These are phyloP conservation scores for Cryphonectria naterciae DNA, from an alignment of 2,329 filamentous ascomycete species.

Conservation along the genomic window DNA sequence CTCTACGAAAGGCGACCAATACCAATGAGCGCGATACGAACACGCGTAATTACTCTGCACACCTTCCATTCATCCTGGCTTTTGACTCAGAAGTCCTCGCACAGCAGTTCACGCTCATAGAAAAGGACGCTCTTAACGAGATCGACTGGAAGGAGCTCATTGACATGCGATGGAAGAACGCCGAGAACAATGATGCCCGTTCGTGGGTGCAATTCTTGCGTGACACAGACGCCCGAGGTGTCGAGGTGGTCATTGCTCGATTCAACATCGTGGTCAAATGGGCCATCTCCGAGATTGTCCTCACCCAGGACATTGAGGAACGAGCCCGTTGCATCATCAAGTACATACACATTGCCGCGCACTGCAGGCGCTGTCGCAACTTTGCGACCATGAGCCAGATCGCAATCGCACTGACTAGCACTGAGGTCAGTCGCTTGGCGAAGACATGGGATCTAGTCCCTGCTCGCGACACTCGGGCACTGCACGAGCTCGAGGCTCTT, in stretches of 20 bases:
- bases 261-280: conserved; percentile 91
- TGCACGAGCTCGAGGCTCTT: conserved; percentile 71
- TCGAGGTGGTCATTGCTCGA: conserved; percentile 82
- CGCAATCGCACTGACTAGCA: conserved; percentile 74
- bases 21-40: conserved; percentile 36
- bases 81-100: conserved; percentile 80
- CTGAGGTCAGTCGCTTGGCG: conserved; percentile 69
- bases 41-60: conserved; percentile 52
- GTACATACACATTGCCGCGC: conserved; percentile 78
- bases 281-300: conserved; percentile 77
- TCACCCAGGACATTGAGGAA: conserved; percentile 73
- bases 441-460: conserved; percentile 76
- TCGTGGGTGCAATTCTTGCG: conserved; percentile 85
- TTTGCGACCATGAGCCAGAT: conserved; percentile 85
- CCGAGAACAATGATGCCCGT: conserved; percentile 64
- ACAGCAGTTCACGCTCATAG: conserved; percentile 83
- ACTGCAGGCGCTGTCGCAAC: conserved; percentile 77
- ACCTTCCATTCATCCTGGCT: conserved; percentile 79
- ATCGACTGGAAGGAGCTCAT: conserved; percentile 89
- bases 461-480: conserved; percentile 63
- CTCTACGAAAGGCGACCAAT: conserved; percentile 42
- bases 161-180: conserved; percentile 80
- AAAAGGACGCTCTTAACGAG: conserved; percentile 83
- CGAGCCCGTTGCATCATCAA: conserved; percentile 78
- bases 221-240: conserved; percentile 71